Evolutionary conservation across 768 basidiomycete genomes (phyloP).

Genomic region (Boletus rufocinnamomeus): DNA sequence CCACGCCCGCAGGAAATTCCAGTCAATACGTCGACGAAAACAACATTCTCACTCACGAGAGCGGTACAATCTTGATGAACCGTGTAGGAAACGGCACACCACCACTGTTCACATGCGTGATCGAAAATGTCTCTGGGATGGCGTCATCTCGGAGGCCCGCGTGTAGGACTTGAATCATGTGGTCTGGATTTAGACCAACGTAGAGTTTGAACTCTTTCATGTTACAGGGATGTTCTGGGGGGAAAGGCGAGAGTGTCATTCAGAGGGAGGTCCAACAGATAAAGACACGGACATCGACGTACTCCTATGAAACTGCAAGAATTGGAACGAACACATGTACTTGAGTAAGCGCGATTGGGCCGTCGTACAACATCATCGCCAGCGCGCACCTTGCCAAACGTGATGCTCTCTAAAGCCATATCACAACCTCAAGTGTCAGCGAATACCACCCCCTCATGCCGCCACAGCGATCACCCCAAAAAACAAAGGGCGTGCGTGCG

Average conservation of each 20-base stretch:
- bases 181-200: slow-evolving; percentile 62
- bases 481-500: neutral
- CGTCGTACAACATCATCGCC: neutral
- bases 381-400: slow-evolving; percentile 73
- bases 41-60: slow-evolving; percentile 54
- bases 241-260: slow-evolving; percentile 1
- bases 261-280: neutral
- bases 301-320: slow-evolving; percentile 31
- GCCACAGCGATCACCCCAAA: neutral
- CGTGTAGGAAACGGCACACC: slow-evolving; percentile 63
- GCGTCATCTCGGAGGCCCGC: slow-evolving; percentile 65
- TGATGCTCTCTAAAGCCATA: slow-evolving; percentile 58
- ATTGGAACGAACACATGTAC: neutral
- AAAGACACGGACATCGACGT: slow-evolving; percentile 1
- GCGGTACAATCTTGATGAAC: slow-evolving; percentile 73
- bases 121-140: slow-evolving; percentile 61
- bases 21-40: neutral
- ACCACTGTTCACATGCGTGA: slow-evolving; percentile 55
- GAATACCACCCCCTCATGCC: neutral
- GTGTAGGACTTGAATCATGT: slow-evolving; percentile 68
- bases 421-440: slow-evolving; percentile 12
- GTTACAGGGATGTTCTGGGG: slow-evolving; percentile 78
- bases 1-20: neutral
- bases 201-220: slow-evolving; percentile 81
- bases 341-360: neutral